Base-by-base conservation (phyloP, 2,329 filamentous ascomycete genomes). In the Sclerotiophoma versabilis region DNA sequence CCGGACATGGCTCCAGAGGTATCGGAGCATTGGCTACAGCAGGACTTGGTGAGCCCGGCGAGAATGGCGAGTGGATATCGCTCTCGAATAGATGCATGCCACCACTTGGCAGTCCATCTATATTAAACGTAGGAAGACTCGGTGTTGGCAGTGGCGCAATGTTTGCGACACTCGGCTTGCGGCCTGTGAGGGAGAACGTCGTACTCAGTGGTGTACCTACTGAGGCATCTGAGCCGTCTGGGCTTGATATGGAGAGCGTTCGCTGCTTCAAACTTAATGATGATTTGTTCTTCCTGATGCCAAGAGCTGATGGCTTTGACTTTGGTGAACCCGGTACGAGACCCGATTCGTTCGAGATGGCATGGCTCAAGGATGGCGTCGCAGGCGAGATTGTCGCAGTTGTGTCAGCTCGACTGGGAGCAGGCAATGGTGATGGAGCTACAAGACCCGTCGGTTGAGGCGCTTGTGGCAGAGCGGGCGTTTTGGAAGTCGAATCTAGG, bases 1-100 rank as follows among this genome's bases (percentile, higher is more conserved):
- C 91, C 1, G 95, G 95, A 71, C 96, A 99, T 3, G 95, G 90
- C 70, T 99, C 95, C 5, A 99, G 82, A 0, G 92, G 86, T 19
- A 88, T 83, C 11, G 93, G 93, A 1, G 87, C 84, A 61, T 92
- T 87, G 0, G 79, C 69, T 11, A 81, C 79, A n/a, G 83, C 73
- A 3, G 83, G 79, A 51, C 88, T 87, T 2, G 88, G 85, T n/a
- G 86, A 87, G 2, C 86, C 87, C 0, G 89, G 85, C 3, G 77
- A 81, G 41, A 78, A 79, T 11, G 83, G 80, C 5, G 87, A 87
- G 70, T 93, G 90, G 36, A 96, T 90, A 58, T 91, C 85, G 62
- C 84, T 91, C 58, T 96, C 92, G 66, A 98, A 96, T 1, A 98
- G 80, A 69, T 92, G 87, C 51, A 93, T 79, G 5, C 89, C 91